phyloP scores from a whole-genome alignment of 2,329 filamentous ascomycete genomes.

The Ambrosiella beaveri region DNA sequence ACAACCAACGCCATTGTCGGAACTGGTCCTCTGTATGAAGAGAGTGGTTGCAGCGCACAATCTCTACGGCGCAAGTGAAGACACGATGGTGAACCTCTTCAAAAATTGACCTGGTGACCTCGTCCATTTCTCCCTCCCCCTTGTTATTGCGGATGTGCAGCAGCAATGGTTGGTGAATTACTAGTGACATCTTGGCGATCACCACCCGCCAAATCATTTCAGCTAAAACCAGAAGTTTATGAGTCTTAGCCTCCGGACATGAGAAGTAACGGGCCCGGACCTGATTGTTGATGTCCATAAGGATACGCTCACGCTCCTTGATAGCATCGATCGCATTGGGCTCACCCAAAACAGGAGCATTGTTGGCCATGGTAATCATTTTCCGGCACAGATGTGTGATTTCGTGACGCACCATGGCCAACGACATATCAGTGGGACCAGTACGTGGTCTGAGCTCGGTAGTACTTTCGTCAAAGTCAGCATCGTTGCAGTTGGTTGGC shows the following conservation, averaged over 20 bases:
- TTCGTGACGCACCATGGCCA: slow-evolving; percentile 32
- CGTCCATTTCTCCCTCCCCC: slow-evolving; percentile 27
- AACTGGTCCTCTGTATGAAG: slow-evolving; percentile 40
- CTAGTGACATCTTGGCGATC: slow-evolving; percentile 61
- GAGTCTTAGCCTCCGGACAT: slow-evolving; percentile 29
- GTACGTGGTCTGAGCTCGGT: slow-evolving; percentile 30
- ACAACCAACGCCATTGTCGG: slow-evolving; percentile 32
- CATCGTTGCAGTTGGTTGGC: slow-evolving; percentile 34
- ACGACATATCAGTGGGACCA: slow-evolving; percentile 36
- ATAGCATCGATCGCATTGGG: slow-evolving; percentile 10
- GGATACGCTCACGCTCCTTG: slow-evolving; percentile 7
- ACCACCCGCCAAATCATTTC: slow-evolving; percentile 53
- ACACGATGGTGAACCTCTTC: slow-evolving; percentile 46
- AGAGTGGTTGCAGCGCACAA: slow-evolving; percentile 51
- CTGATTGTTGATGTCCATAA: slow-evolving; percentile 27
- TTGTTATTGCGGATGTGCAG: slow-evolving; percentile 19
- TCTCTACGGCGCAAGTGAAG: slow-evolving; percentile 55
- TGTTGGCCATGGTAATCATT: slow-evolving; percentile 16
- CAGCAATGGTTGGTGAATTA: slow-evolving; percentile 58
- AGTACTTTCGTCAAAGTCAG: slow-evolving; percentile 29
- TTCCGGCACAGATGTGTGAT: slow-evolving; percentile 19
- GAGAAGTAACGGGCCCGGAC: slow-evolving; percentile 37
- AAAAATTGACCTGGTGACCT: slow-evolving; percentile 19
- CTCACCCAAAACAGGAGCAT: slow-evolving; percentile 6
- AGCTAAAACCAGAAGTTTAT: slow-evolving; percentile 46